Conservation (phyloP, 805 yeast genomes). For the Suhomyces sp. region DNA sequence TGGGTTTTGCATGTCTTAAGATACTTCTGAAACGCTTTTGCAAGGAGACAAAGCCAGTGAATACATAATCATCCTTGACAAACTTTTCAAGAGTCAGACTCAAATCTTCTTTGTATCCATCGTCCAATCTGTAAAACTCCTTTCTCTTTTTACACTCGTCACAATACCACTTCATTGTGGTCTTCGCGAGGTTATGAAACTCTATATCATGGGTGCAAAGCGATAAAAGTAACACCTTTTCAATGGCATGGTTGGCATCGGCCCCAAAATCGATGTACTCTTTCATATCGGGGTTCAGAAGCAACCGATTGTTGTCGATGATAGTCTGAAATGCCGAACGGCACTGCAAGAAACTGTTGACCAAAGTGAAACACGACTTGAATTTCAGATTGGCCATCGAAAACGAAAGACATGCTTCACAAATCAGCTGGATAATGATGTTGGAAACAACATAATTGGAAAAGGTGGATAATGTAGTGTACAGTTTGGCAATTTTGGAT, state of each 20-base stretch:
- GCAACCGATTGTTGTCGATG: constrained; percentile 3
- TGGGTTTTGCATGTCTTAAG: constrained; percentile 33
- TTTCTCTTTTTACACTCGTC: constrained; percentile 3
- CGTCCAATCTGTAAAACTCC: not conserved
- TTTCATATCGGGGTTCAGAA: constrained; percentile 6
- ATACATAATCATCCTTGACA: constrained; percentile 51
- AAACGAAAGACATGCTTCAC: constrained; percentile 34
- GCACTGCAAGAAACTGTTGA: constrained; percentile 30
- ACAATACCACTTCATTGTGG: constrained; percentile 26
- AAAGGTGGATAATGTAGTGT: constrained; percentile 23
- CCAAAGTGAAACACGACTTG: constrained; percentile 33
- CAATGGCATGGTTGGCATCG: constrained; percentile 27
- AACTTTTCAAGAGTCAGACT: constrained; percentile 31
- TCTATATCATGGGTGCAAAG: constrained; percentile 44
- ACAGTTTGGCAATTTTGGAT: constrained; percentile 12
- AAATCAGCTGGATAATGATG: constrained; percentile 28
- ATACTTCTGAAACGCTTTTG: constrained; percentile 58
- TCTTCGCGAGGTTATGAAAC: constrained; percentile 38
- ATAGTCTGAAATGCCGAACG: constrained; percentile 18
- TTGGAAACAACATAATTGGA: constrained; percentile 29
- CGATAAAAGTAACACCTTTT: constrained; percentile 35
- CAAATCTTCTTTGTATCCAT: constrained; percentile 16
- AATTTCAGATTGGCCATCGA: constrained; percentile 34
- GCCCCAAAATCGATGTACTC: constrained; percentile 14
- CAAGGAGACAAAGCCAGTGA: constrained; percentile 70